A percentile compares a stretch with the other conserved stretches of the same genome.
Evolutionary conservation across 2,329 filamentous ascomycete species (phyloP).

Genomic region (Aspergillus candidus): DNA sequence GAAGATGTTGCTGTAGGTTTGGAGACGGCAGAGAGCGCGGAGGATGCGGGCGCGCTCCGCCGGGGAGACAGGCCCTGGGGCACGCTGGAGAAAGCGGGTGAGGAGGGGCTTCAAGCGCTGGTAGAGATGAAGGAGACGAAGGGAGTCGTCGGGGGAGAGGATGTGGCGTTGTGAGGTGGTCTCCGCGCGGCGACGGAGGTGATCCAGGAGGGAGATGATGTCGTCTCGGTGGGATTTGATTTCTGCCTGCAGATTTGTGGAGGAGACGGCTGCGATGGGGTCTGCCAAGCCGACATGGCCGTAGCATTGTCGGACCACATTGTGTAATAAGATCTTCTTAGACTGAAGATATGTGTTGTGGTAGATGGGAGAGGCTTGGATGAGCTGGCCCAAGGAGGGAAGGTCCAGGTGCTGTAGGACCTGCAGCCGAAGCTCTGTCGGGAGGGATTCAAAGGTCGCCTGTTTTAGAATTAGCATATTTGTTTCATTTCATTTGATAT

Average conservation of each 20-base stretch:
- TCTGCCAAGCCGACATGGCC: conserved; percentile 9
- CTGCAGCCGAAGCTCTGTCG: conserved; percentile 11
- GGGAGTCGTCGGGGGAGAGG: conserved; percentile 1
- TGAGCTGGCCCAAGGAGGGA: conserved; percentile 6
- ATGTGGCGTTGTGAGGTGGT: neutral
- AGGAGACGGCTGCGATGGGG: conserved; percentile 9
- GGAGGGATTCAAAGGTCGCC: conserved; percentile 7
- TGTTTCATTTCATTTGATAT: no score
- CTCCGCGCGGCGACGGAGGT: conserved; percentile 6
- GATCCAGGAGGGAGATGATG: conserved; percentile 11
- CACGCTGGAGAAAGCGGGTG: neutral
- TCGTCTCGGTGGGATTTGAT: conserved; percentile 3
- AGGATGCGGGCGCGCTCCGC: conserved; percentile 9
- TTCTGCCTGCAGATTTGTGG: conserved; percentile 11
- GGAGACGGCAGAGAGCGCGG: conserved; percentile 12
- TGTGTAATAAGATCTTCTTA: conserved; percentile 7
- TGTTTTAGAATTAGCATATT: no score
- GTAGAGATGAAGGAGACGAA: conserved; percentile 9
- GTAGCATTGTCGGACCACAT: conserved; percentile 7
- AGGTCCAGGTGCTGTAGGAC: conserved; percentile 9
- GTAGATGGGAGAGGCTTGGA: conserved; percentile 9
- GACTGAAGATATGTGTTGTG: conserved; percentile 8
- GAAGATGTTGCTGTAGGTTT: conserved; percentile 15
- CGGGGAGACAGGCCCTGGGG: conserved; percentile 1
- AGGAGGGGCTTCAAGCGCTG: conserved; percentile 5